These are phyloP conservation scores for Eucalyptus erythrocorys DNA, from an alignment of 345 rosid species.

Conservation along the genomic window DNA sequence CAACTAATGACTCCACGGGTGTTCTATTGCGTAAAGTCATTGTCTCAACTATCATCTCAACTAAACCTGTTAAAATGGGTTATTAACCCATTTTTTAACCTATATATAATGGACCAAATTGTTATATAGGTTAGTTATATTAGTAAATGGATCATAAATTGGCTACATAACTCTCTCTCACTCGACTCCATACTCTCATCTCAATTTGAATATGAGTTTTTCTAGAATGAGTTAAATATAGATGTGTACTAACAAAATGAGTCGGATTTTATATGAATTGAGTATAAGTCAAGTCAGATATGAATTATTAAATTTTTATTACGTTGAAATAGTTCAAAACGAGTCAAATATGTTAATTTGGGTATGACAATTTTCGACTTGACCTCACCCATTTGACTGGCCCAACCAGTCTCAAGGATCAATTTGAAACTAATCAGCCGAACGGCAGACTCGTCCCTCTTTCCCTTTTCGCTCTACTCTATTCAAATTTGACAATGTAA, in stretches of 20 bases:
- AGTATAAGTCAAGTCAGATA: too few relatives aligned
- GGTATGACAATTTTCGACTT: too few relatives aligned
- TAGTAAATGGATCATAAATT: too few relatives aligned
- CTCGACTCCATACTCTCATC: neutral
- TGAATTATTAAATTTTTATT: too few relatives aligned
- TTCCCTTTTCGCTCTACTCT: neutral
- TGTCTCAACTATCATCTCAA: neutral
- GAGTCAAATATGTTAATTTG: too few relatives aligned
- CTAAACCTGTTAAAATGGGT: neutral
- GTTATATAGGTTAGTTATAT: neutral
- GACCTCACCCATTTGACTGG: neutral
- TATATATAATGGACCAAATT: neutral
- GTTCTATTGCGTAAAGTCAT: neutral
- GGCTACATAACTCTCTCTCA: too few relatives aligned
- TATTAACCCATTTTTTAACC: neutral
- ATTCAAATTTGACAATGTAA: neutral
- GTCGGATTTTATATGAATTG: accelerated
- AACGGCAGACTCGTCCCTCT: neutral
- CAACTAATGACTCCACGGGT: neutral
- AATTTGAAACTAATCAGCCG: neutral
- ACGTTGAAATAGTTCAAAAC: too few relatives aligned
- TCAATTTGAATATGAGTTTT: neutral
- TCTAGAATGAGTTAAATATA: too few relatives aligned
- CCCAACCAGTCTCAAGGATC: neutral
- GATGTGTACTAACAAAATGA: accelerated